Evolutionary conservation across 1,139 yeast species (phyloP), one percentile per base, ranked within the genome.

Genomic region (Dujonia santamariae): DNA sequence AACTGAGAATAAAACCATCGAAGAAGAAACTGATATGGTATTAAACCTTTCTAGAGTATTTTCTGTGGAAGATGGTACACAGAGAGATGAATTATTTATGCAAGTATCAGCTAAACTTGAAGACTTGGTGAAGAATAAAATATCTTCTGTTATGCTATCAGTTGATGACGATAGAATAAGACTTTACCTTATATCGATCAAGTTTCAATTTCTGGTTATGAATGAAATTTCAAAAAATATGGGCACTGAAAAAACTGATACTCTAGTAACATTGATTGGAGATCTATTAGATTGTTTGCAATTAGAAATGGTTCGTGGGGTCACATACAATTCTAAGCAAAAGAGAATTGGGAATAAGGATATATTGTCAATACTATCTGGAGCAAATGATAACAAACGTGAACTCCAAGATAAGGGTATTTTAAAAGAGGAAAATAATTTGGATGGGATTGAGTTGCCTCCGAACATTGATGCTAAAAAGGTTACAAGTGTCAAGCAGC

Each of bases 361-460:
- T 5, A 37, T 41, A 13, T 21, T 39, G 6, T 21, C 41, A 2
- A 35, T 42, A 7, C 30, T 43, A n/a, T 33, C 34, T 19, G 45
- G 35, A 15, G 21, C 12, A 7, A 9, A 13, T 8, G 4, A 14
- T 12, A 20, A 15, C 7, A 15, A 19, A 3, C 7, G 15, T 19
- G 22, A n/a, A 7, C n/a, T n/a, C n/a, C 19, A 8, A 6, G 37
- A 28, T 3, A 25, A 18, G 13, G 7, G 18, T 2, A 32, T 25
- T 5, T 4, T n/a, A 15, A 38, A 33, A 7, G 32, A 36, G 12
- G 31, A 33, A 1, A 66, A 66, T 38, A 51, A 45, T 24, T 43
- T 67, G 2, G 72, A 68, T 35, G 48, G 56, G 20, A 56, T 68
- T 17, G 62, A 63, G 33, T 47, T 68, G n/a, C 74, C 74, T 1